phyloP scores from a whole-genome alignment of 345 rosid genomes.

The Cardamine resedifolia region DNA sequence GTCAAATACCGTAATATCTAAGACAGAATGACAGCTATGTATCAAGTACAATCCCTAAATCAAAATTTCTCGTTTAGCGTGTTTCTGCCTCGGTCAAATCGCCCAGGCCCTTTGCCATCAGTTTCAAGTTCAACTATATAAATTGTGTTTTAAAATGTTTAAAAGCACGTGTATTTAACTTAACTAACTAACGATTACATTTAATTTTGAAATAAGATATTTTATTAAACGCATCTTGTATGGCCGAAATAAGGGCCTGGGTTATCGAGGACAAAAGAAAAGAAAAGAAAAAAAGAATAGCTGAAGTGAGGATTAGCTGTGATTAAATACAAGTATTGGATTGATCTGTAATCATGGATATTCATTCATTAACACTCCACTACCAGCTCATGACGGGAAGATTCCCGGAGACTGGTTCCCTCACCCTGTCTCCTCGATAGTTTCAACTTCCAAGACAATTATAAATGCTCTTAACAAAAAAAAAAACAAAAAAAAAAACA shows the following conservation, averaged over 20 bases:
- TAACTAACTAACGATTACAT: background rate
- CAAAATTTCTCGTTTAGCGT: background rate
- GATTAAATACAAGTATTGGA: background rate
- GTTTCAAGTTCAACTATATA: constrained; percentile 5
- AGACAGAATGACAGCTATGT: constrained; percentile 11
- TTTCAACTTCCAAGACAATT: background rate
- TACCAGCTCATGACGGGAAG: constrained; percentile 20
- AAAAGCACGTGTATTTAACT: constrained; percentile 15
- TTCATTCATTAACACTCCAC: background rate
- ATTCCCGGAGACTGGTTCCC: constrained; percentile 9
- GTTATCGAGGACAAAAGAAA: background rate
- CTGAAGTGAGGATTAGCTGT: constrained; percentile 13
- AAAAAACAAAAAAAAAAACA: too few relatives aligned
- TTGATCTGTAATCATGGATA: constrained; percentile 1
- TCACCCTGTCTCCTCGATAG: constrained; percentile 1
- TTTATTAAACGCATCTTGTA: constrained; percentile 16
- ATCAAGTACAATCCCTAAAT: background rate
- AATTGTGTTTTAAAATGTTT: background rate
- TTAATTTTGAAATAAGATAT: background rate
- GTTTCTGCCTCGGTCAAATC: constrained; percentile 11
- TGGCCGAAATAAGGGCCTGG: constrained; percentile 19
- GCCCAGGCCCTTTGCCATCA: constrained; percentile 7
- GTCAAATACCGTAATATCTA: background rate
- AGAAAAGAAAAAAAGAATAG: background rate
- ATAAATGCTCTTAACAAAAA: too few relatives aligned